Conservation (phyloP, 352 stramenopile species). For the Pythium angustatum region DNA sequence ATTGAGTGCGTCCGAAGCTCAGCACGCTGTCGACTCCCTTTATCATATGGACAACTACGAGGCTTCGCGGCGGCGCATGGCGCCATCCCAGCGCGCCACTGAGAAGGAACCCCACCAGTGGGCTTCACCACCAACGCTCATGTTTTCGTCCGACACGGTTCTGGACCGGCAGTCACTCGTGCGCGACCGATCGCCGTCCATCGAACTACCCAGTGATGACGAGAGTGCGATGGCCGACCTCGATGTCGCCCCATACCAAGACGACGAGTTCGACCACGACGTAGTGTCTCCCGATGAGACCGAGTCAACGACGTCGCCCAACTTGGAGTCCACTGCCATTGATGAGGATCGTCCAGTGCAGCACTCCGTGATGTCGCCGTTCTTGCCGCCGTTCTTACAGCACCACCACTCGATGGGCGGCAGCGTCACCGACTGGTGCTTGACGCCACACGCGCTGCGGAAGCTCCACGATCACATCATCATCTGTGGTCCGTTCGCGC, state of each 20-base stretch:
- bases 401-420: constrained; percentile 22
- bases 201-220: constrained; percentile 28
- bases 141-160: constrained; percentile 52
- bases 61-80: constrained; percentile 5
- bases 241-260: constrained; percentile 5
- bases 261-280: not conserved
- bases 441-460: constrained; percentile 15
- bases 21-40: constrained; percentile 40
- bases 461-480: constrained; percentile 42
- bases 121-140: constrained; percentile 36
- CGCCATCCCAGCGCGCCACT: constrained; percentile 3
- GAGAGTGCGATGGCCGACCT: constrained; percentile 9
- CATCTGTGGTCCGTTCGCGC: constrained; percentile 48
- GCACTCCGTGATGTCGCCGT: constrained; percentile 5
- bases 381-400: constrained; percentile 22
- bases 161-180: constrained; percentile 51
- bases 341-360: not conserved
- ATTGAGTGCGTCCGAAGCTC: constrained; percentile 42
- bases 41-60: constrained; percentile 7
- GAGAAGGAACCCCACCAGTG: constrained; percentile 6
- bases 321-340: constrained; percentile 1
- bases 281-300: not conserved
- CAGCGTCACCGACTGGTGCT: constrained; percentile 28
- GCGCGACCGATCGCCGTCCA: constrained; percentile 30
- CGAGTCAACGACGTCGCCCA: not conserved